Evolutionary conservation across 352 stramenopile species (phyloP), one percentile per base, ranked within the genome.

Genomic region (Globisporangium paroecandrum): DNA sequence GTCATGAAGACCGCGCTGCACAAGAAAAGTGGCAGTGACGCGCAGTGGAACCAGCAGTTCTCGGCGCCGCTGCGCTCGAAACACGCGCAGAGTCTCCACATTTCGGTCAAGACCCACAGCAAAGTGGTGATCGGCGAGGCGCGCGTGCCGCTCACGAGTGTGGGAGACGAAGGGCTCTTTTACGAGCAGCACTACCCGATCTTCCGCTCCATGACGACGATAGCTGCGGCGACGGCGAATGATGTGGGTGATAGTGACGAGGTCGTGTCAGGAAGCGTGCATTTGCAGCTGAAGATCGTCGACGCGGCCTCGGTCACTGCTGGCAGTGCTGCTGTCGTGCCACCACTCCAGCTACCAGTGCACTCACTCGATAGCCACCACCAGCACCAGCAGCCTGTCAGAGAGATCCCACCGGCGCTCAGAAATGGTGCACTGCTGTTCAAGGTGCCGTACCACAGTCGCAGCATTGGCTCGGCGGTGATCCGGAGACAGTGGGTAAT

Each of bases 31-130:
- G 85, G 87, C 4, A 91, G 81, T 34, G 85, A 95, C 54, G 85
- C 87, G 10, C 82, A 91, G 58, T 95, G 85, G 87, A 91, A 95
- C 49, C 83, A 94, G 64, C 82, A 90, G 51, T 94, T 95, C 61
- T 87, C 77, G 1, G 75, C 76, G 3, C 64, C 65, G 0, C 66
- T 95, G 29, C 72, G 71, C 7, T 90, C 82, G 10, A 87, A 83
- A 18, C 62, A 87, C 3, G 66, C 77, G 4, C 82, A 94, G 34
- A 55, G 74, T 38, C 69, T 95, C 8, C 73, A 88, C 27, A 62
- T 82, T 1, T 68, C 75, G 3, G 86, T 93, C 24, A 87, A 87
- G 24, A 93, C 84, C 0, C 73, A 82, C 62, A 90, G 72, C 70
- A 92, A 89, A 27, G 76, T 84, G 0, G 59, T 93, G 10, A 76